phyloP scores from a whole-genome alignment of 192 early-diverging fungal genomes.

The Umbelopsis isabellina region DNA sequence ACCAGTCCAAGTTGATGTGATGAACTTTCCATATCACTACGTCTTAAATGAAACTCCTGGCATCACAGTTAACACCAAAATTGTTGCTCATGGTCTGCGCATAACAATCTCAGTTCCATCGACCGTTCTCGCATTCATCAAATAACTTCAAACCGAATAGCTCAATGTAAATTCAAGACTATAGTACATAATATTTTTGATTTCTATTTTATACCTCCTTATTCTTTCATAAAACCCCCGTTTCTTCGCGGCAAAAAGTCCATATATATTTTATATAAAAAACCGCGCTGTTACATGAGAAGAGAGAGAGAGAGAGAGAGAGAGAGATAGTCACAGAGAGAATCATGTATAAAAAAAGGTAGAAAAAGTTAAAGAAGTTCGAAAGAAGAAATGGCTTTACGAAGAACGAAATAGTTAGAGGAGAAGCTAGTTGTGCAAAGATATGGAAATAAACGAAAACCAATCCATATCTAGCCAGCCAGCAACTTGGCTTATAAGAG shows the following conservation, averaged over 20 bases:
- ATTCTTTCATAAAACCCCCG: neutral
- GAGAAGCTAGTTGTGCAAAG: too few relatives aligned
- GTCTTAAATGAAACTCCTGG: neutral
- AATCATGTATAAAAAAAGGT: neutral
- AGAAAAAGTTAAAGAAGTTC: too few relatives aligned
- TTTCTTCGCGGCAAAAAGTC: neutral
- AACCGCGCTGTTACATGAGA: constrained; percentile 22
- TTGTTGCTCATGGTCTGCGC: too few relatives aligned
- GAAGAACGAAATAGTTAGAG: neutral
- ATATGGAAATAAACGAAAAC: too few relatives aligned
- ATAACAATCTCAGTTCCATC: too few relatives aligned
- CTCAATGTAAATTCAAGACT: neutral
- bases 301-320: neutral
- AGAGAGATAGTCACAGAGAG: neutral
- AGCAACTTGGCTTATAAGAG: too few relatives aligned
- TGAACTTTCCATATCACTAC: neutral
- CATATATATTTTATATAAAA: constrained; percentile 20
- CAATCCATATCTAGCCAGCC: too few relatives aligned
- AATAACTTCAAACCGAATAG: neutral
- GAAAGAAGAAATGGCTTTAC: neutral
- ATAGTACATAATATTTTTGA: neutral
- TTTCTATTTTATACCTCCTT: neutral
- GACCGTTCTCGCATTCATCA: too few relatives aligned
- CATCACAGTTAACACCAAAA: neutral
- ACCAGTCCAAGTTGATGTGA: neutral